These are phyloP conservation scores for Lyophyllum decastes DNA, from an alignment of 768 basidiomycete genomes.

Conservation along the genomic window DNA sequence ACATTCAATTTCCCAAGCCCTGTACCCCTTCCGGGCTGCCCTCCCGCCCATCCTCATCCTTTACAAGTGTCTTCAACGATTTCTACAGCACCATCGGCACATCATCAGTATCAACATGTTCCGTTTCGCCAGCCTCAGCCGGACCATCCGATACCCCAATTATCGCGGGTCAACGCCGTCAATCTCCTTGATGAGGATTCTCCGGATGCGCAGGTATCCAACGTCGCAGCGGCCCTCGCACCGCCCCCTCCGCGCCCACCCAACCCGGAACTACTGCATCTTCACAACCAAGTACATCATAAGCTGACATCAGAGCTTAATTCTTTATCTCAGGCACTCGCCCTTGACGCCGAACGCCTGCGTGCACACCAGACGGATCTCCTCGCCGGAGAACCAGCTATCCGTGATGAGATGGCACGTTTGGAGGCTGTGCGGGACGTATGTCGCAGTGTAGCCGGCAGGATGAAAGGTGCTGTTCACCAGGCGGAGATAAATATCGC, in stretches of 20 bases:
- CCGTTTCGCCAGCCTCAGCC: slow-evolving; percentile 14
- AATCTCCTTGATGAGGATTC: slow-evolving; percentile 71
- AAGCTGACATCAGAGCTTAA: slow-evolving; percentile 73
- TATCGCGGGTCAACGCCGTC: slow-evolving; percentile 36
- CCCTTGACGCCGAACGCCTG: slow-evolving; percentile 71
- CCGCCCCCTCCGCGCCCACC: slow-evolving; percentile 78
- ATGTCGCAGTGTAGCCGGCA: slow-evolving; percentile 74
- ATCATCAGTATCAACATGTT: slow-evolving; percentile 5
- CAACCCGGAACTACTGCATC: slow-evolving; percentile 83
- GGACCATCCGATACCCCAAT: slow-evolving; percentile 20
- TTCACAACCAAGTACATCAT: slow-evolving; percentile 77
- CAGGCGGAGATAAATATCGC: slow-evolving; percentile 73
- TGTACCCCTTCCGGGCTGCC: slow-evolving; percentile 12
- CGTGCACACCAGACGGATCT: slow-evolving; percentile 84
- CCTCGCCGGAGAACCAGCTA: slow-evolving; percentile 87
- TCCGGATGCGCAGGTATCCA: slow-evolving; percentile 25
- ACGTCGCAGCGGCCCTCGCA: slow-evolving; percentile 19
- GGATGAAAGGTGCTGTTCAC: slow-evolving; percentile 62
- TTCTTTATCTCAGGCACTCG: slow-evolving; percentile 65
- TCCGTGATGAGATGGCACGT: slow-evolving; percentile 94
- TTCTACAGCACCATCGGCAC: slow-evolving; percentile 17
- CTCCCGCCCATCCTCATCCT: slow-evolving; percentile 13
- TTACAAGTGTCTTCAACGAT: not conserved
- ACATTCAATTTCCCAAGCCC: not conserved
- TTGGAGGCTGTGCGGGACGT: slow-evolving; percentile 92